Evolutionary conservation across 805 yeast genomes (phyloP).

Genomic region (Kuraishia piskuri): DNA sequence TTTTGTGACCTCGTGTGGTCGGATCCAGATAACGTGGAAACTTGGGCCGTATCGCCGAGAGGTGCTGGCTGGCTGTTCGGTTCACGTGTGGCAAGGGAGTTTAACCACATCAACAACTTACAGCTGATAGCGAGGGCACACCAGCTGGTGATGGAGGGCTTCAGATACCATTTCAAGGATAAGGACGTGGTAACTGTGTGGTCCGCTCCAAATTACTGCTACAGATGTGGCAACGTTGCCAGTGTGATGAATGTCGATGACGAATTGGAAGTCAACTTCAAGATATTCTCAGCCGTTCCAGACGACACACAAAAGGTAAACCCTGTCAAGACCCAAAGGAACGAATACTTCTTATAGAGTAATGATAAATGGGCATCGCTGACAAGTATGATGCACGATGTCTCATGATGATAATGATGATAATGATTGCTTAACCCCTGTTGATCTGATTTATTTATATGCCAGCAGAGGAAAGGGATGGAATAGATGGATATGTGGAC

Average conservation of each 20-base stretch:
- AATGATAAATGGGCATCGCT: not conserved
- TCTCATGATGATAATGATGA: constrained; percentile 1
- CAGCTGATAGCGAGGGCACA: constrained; percentile 92
- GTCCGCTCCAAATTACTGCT: constrained; percentile 97
- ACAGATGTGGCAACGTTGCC: constrained; percentile 96
- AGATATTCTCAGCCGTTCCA: constrained; percentile 92
- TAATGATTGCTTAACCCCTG: not conserved
- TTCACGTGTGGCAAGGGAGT: constrained; percentile 86
- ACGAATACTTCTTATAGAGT: constrained; percentile 24
- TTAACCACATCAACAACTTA: constrained; percentile 88
- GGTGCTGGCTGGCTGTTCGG: constrained; percentile 99
- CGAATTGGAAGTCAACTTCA: constrained; percentile 78
- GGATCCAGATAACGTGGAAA: constrained; percentile 95
- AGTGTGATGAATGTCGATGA: constrained; percentile 96
- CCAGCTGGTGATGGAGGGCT: constrained; percentile 98
- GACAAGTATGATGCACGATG: not conserved
- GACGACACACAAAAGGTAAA: constrained; percentile 48
- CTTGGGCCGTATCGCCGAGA: constrained; percentile 97
- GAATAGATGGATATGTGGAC: not conserved
- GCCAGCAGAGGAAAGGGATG: not conserved
- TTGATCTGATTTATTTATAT: not conserved
- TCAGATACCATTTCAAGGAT: constrained; percentile 91
- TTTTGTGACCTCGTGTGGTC: constrained; percentile 97
- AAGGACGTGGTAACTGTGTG: constrained; percentile 96
- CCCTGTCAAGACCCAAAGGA: constrained; percentile 25